Evolutionary conservation across 176 grass and related monocot species (phyloP), one percentile per base, ranked within the genome.

Genomic region (Hyparrhenia diplandra): DNA sequence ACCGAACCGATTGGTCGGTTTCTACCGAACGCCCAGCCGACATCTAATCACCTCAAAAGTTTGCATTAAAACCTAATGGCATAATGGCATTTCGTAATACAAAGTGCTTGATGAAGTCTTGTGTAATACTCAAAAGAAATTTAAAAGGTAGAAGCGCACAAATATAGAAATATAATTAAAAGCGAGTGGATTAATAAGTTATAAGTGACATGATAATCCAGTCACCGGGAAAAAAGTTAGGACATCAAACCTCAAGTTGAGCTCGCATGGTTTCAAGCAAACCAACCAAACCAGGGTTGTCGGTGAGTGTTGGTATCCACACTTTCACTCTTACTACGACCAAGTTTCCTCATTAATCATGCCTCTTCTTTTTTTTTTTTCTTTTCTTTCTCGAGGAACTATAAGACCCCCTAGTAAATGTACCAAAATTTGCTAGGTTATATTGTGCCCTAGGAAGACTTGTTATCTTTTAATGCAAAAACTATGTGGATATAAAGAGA

Each of bases 341-440:
- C 92, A 28, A 98, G 88, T 80, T 83, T 98, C 83, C 86, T 88
- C 84, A 98, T 93, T 73, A 98, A 91, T 95, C 27, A 74, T 88
- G 85, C 63, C 46, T 95, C 84, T 89, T 98, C 77, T 93, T 88
- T 88, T 95, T 95, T 89, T 95, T 93, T 88, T 88, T 95, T 98
- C 79, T 95, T 95, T 88, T 98, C 95, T 89, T 95, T 98, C 67
- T 83, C 77, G 66, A 90, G 92, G 92, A 73, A 98, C 92, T 89
- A 98, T 93, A 64, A 98, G 90, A 57, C 92, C 92, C 90, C 82
- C 95, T n/a, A n/a, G n/a, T n/a, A n/a, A n/a, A n/a, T n/a, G n/a
- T n/a, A n/a, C n/a, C n/a, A n/a, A n/a, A n/a, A n/a, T n/a, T n/a
- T n/a, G n/a, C n/a, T n/a, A n/a, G n/a, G n/a, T n/a, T n/a, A n/a